Conservation (phyloP, 2,329 filamentous ascomycete species). For the Neurospora sp. region DNA sequence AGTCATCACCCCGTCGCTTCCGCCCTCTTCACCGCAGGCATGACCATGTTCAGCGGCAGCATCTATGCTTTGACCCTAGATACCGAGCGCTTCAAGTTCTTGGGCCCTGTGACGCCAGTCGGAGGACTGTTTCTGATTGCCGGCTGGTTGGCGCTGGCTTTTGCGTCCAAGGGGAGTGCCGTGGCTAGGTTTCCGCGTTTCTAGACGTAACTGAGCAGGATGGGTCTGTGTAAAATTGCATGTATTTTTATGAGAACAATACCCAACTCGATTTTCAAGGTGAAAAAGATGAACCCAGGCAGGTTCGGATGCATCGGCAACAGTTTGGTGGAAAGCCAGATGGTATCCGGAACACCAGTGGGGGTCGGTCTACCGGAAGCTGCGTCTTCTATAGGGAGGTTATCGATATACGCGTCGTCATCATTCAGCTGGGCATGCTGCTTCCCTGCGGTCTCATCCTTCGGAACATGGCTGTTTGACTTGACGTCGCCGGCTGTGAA, state of each 20-base stretch:
- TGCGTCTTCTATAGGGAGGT: not conserved
- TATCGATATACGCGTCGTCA: not conserved
- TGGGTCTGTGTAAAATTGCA: not conserved
- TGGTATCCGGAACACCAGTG: not conserved
- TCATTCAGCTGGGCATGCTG: not conserved
- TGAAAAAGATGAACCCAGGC: not conserved
- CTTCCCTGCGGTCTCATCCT: not conserved
- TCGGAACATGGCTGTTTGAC: not conserved
- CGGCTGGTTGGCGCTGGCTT: constrained; percentile 44
- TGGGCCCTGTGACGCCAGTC: constrained; percentile 57
- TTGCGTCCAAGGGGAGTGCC: constrained; percentile 3
- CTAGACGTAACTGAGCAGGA: not conserved
- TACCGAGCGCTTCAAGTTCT: constrained; percentile 45
- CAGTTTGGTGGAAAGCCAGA: not conserved
- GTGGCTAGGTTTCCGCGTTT: not conserved
- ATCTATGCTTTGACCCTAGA: constrained; percentile 57
- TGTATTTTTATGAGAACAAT: not conserved
- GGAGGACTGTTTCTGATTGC: constrained; percentile 55
- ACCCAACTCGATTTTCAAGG: not conserved
- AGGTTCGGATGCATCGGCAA: not conserved
- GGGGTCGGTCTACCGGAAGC: not conserved
- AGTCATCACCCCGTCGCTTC: constrained; percentile 48
- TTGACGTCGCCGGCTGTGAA: not conserved
- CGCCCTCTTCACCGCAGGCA: constrained; percentile 51
- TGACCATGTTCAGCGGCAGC: constrained; percentile 57